Percentiles rank a stretch among this genome's conserved stretches.
Evolutionary conservation across 331 rosid genomes (phyloP).

Genomic region (Dryas integrifolia): DNA sequence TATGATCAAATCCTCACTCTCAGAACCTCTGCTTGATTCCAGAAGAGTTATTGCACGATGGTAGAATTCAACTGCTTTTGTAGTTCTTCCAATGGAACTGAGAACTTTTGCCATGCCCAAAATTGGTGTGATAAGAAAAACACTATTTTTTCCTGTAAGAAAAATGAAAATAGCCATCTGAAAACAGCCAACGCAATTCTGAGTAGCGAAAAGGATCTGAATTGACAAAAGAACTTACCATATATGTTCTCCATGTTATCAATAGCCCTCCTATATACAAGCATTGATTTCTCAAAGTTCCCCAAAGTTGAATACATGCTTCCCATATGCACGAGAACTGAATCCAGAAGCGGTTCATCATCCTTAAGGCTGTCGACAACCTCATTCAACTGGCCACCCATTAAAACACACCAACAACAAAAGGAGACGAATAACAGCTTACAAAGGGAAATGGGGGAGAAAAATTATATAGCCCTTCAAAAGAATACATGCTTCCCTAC

Average conservation of each 20-base stretch:
- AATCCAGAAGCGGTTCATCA: conserved; percentile 59
- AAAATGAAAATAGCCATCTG: conserved; percentile 4
- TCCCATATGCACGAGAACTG: conserved; percentile 89
- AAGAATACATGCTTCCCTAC: not conserved
- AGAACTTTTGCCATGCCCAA: conserved; percentile 79
- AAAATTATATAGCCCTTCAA: conserved; percentile 5
- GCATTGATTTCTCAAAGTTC: conserved; percentile 56
- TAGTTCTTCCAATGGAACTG: conserved; percentile 53
- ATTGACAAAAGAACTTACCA: conserved; percentile 34
- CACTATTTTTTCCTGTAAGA: conserved; percentile 54
- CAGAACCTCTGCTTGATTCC: conserved; percentile 67
- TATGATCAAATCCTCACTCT: conserved; percentile 64
- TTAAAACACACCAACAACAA: conserved; percentile 23
- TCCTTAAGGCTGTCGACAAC: conserved; percentile 64
- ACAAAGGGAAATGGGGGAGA: not conserved
- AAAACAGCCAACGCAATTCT: not conserved
- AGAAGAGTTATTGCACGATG: conserved; percentile 48
- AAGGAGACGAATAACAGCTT: conserved; percentile 18
- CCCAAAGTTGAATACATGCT: conserved; percentile 69
- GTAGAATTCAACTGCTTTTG: conserved; percentile 64
- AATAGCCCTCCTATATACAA: conserved; percentile 63
- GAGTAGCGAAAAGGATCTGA: not conserved
- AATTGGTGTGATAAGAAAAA: conserved; percentile 61
- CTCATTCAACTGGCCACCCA: conserved; percentile 60
- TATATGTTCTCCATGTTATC: conserved; percentile 54